phyloP scores from a whole-genome alignment of 1,284 basidiomycete species.

The Pyrrhoderma lamaoense region DNA sequence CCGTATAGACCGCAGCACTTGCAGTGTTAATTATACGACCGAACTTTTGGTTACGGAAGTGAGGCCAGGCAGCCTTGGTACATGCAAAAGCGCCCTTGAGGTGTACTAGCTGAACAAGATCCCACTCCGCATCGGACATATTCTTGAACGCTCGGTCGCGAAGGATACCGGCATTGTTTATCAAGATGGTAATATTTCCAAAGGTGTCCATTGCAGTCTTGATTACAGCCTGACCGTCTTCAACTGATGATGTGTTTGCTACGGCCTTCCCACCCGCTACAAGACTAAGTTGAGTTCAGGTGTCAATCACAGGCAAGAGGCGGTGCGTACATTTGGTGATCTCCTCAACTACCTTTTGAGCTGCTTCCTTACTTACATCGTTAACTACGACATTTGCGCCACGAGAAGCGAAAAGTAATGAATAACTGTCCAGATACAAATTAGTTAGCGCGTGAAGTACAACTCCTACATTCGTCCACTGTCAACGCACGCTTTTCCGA shows the following conservation, averaged over 20 bases:
- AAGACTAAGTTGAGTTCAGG: not conserved
- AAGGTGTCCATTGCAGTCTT: conserved; percentile 85
- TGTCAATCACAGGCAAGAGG: not conserved
- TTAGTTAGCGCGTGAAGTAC: not conserved
- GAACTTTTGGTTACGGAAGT: conserved; percentile 93
- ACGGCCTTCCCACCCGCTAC: conserved; percentile 86
- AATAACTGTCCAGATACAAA: conserved; percentile 54
- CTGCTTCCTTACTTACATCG: conserved; percentile 85
- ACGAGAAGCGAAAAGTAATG: conserved; percentile 81
- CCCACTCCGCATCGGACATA: conserved; percentile 87
- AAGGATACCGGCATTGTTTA: conserved; percentile 98
- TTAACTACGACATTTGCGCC: conserved; percentile 95
- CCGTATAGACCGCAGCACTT: conserved; percentile 86
- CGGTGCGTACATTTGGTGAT: conserved; percentile 65
- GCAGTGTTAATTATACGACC: conserved; percentile 91
- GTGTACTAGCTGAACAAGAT: conserved; percentile 84
- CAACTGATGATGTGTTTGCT: conserved; percentile 82
- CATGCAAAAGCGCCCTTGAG: conserved; percentile 94
- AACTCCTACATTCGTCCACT: not conserved
- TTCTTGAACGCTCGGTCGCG: conserved; percentile 70
- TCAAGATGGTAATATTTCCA: conserved; percentile 74
- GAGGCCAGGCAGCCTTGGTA: conserved; percentile 93
- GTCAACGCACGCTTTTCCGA: conserved; percentile 76
- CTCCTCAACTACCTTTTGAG: conserved; percentile 89
- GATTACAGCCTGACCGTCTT: conserved; percentile 84